phyloP scores from a whole-genome alignment of 148 eudicot species.

The Spergularia marina region DNA sequence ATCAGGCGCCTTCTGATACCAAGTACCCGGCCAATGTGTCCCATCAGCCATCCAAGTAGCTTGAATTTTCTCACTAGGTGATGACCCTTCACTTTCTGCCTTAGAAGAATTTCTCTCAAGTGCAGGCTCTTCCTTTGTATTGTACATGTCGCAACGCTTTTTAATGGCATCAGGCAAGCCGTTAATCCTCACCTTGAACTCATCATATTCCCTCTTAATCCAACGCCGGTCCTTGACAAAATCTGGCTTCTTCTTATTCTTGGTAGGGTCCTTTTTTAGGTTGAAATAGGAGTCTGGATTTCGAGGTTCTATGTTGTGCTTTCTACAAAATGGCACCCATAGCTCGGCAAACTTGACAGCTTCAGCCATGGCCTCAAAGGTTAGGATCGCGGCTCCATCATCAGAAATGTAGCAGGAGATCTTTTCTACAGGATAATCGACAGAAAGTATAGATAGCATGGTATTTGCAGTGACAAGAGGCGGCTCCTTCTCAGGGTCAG shows the following conservation, averaged over 20 bases:
- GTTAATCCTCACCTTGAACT: conserved; percentile 84
- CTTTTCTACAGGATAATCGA: conserved; percentile 87
- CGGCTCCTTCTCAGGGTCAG: conserved; percentile 92
- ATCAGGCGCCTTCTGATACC: conserved; percentile 55
- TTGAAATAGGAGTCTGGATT: conserved; percentile 82
- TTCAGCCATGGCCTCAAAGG: conserved; percentile 98
- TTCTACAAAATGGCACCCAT: conserved; percentile 95
- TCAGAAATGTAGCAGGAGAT: conserved; percentile 73
- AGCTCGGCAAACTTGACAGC: conserved; percentile 72
- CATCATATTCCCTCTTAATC: conserved; percentile 94
- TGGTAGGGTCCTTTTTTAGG: conserved; percentile 67
- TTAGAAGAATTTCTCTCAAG: conserved; percentile 34
- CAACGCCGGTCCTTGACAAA: conserved; percentile 91
- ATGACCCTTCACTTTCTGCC: conserved; percentile 34
- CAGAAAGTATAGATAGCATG: conserved; percentile 67
- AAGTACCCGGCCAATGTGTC: conserved; percentile 92
- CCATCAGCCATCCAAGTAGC: conserved; percentile 99
- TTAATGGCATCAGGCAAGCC: conserved; percentile 73
- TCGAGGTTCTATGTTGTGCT: conserved; percentile 82
- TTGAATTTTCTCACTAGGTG: conserved; percentile 26
- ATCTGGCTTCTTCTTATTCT: conserved; percentile 68
- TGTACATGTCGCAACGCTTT: conserved; percentile 70
- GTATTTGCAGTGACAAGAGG: conserved; percentile 90
- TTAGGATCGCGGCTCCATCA: conserved; percentile 80
- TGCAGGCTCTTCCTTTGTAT: conserved; percentile 46